Conservation (phyloP, 148 eudicot species). For the Tetragonia tetragonoides region DNA sequence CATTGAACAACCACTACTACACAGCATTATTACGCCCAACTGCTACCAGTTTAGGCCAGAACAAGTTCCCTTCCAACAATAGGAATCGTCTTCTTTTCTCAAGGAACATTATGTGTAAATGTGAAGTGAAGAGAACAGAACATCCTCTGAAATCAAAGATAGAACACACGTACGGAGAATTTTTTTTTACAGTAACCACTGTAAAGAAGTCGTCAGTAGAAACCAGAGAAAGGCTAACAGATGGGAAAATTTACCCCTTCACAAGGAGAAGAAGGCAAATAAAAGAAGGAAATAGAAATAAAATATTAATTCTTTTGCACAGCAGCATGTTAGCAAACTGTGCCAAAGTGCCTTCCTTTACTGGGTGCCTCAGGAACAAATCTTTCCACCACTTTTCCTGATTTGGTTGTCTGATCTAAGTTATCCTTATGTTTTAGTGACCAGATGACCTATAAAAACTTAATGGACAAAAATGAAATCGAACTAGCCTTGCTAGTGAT, state of each 20-base stretch:
- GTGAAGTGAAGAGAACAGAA: neutral
- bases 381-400: slow-evolving; percentile 10
- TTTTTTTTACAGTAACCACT: neutral
- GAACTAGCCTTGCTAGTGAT: slow-evolving; percentile 3
- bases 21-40: slow-evolving; percentile 5
- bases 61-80: neutral
- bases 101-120: neutral
- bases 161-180: neutral
- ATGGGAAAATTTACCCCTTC: slow-evolving; percentile 16
- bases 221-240: neutral
- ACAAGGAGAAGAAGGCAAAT: neutral
- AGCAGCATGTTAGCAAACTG: neutral
- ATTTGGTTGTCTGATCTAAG: slow-evolving; percentile 26
- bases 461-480: neutral
- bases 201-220: neutral
- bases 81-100: slow-evolving; percentile 7
- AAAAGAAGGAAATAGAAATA: neutral
- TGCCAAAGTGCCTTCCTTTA: slow-evolving; percentile 4
- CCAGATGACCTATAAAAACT: slow-evolving; percentile 8
- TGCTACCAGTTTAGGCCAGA: neutral
- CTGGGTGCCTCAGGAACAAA: slow-evolving; percentile 8
- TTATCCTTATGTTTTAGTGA: neutral
- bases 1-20: slow-evolving; percentile 5
- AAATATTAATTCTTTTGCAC: slow-evolving; percentile 3
- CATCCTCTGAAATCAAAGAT: neutral